Conservation (phyloP, 1,139 yeast genomes). For the Nakaseomyces sp. region DNA sequence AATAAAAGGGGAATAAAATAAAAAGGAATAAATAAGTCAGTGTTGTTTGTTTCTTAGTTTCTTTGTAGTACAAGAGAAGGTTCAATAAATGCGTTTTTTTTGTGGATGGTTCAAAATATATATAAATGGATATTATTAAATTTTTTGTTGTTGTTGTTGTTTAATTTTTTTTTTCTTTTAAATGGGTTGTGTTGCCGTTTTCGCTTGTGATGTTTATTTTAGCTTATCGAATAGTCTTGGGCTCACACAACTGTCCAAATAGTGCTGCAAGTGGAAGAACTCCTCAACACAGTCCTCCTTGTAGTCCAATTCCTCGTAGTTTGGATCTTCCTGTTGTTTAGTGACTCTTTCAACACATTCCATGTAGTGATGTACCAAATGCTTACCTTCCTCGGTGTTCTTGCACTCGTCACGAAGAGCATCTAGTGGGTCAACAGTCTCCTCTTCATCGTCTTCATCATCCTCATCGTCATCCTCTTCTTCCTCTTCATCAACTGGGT, state of each 20-base stretch:
- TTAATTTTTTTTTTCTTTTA: neutral
- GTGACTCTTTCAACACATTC: conserved; percentile 95
- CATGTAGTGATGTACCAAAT: conserved; percentile 77
- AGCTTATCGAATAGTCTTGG: conserved; percentile 82
- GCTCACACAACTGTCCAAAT: conserved; percentile 86
- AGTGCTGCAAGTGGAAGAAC: conserved; percentile 93
- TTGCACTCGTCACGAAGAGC: conserved; percentile 60
- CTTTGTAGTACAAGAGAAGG: neutral
- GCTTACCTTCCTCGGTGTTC: conserved; percentile 59
- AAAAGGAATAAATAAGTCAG: neutral
- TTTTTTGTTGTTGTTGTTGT: neutral
- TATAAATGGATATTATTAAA: too few relatives aligned
- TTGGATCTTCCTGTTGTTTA: conserved; percentile 74
- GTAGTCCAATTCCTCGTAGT: conserved; percentile 66
- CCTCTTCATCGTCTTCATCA: conserved; percentile 75
- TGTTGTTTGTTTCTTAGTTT: neutral
- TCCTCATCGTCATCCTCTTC: conserved; percentile 66
- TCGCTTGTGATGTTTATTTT: conserved; percentile 47
- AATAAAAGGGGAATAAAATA: too few relatives aligned
- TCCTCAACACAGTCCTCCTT: conserved; percentile 98
- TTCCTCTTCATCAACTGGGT: conserved; percentile 40
- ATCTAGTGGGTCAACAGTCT: conserved; percentile 59
- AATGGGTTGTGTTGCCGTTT: neutral
- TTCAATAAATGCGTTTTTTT: neutral
- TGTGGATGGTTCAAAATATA: too few relatives aligned